These are phyloP conservation scores for Teunomyces lycoperdinae DNA, from an alignment of 805 yeast genomes.

Conservation along the genomic window DNA sequence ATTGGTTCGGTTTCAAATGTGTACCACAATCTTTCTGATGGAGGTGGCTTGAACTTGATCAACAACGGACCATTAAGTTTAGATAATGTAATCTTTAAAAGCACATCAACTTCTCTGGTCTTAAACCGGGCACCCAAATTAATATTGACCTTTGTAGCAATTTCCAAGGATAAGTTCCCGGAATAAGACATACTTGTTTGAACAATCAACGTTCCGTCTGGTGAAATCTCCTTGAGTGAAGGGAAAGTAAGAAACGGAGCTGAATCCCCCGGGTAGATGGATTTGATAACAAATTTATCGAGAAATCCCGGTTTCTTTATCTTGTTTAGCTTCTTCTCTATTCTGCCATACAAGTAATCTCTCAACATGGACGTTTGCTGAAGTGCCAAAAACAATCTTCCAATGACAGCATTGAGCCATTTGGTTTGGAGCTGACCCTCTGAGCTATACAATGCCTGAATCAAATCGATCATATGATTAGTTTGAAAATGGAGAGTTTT, in stretches of 20 bases:
- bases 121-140: constrained; percentile 74
- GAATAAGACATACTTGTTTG: constrained; percentile 62
- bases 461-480: constrained; percentile 65
- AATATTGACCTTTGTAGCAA: constrained; percentile 76
- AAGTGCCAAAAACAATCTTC: constrained; percentile 74
- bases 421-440: constrained; percentile 80
- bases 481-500: constrained; percentile 71
- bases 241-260: constrained; percentile 83
- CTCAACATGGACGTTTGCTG: constrained; percentile 71
- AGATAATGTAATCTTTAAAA: constrained; percentile 65
- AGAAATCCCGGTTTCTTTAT: constrained; percentile 85
- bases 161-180: constrained; percentile 73
- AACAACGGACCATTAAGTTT: constrained; percentile 72
- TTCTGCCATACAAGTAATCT: constrained; percentile 51
- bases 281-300: constrained; percentile 73
- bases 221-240: constrained; percentile 60
- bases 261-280: constrained; percentile 71
- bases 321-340: constrained; percentile 71
- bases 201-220: constrained; percentile 73
- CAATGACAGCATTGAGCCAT: constrained; percentile 88
- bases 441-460: constrained; percentile 74
- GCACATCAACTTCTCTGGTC: constrained; percentile 71
- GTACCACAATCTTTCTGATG: constrained; percentile 89
- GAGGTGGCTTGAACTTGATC: constrained; percentile 78
- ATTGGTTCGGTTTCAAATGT: constrained; percentile 78